Evolutionary conservation across 177 flowering plant genomes (phyloP), one percentile per base, ranked within the genome.

Genomic region (Vitis hybrid): DNA sequence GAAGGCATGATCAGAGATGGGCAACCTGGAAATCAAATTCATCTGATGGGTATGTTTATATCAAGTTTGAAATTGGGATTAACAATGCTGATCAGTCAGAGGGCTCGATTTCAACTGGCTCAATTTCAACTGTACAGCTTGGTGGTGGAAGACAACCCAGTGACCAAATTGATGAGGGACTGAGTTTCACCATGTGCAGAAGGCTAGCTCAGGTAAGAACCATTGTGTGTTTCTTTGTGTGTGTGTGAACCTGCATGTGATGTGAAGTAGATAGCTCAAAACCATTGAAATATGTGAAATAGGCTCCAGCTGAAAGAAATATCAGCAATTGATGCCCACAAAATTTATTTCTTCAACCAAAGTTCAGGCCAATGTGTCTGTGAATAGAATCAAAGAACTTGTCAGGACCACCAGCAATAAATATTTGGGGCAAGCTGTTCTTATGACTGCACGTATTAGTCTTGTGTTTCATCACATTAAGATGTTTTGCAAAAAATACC

Each of bases 171-270:
- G 90, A 84, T 65, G 89, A 85, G 65, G 77, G 79, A 71, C 72
- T 91, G 78, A 89, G 98, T 82, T 93, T 93, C 83, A 80, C 64
- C 68, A 77, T 90, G 71, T 95, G 99, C 88, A 86, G 82, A 77
- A 90, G 83, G 72, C 87, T 95, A 10, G 97, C 88, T 38, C 92
- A 89, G 95, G 99, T 95, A 67, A 75, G 81, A 64, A 47, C 47
- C 9, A 38, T 38, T 38, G 47, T 64, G 44, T 18, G 63, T 11
- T 13, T 14, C 56, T 3, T 17, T 67, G 11, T 64, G 44, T 50
- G 28, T 24, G 14, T 69, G 51, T 38, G 47, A 38, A 38, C 47
- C 47, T 38, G 47, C 9, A 38, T 38, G 47, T 38, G 47, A 38
- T 8, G 47, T 38, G 47, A 38, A 38, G 47, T 38, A 38, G 47